Conservation (phyloP, 768 basidiomycete species). For the Kwoniella shandongensis region DNA sequence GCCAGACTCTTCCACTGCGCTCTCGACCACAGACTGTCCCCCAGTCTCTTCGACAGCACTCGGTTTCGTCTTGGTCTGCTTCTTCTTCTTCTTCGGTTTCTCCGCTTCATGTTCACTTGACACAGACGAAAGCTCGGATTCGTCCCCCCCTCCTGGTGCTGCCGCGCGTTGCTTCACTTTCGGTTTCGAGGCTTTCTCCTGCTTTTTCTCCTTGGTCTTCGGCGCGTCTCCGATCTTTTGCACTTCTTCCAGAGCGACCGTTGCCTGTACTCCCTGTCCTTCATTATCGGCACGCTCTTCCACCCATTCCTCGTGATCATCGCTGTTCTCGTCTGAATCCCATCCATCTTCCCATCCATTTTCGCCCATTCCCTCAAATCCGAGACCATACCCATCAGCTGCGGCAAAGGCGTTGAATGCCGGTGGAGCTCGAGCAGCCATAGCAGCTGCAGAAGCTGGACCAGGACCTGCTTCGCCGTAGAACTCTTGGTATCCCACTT, state of each 20-base stretch:
- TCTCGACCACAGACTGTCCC: conserved; percentile 11
- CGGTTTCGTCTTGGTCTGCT: conserved; percentile 2
- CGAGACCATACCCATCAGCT: conserved; percentile 38
- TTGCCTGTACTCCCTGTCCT: too few species aligned
- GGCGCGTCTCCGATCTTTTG: neutral
- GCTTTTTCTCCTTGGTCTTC: too few species aligned
- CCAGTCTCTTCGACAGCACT: neutral
- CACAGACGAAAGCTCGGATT: conserved; percentile 18
- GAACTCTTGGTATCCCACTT: conserved; percentile 43
- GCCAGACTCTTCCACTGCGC: conserved; percentile 4
- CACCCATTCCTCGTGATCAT: conserved; percentile 7
- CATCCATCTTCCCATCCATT: conserved; percentile 16
- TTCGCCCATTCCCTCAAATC: conserved; percentile 26
- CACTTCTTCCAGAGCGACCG: conserved; percentile 9
- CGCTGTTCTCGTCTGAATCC: conserved; percentile 25
- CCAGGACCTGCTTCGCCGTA: conserved; percentile 43
- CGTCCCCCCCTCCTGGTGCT: conserved; percentile 4
- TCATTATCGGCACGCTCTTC: conserved; percentile 10
- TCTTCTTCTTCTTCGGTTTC: conserved; percentile 18
- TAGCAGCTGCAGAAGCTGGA: conserved; percentile 30
- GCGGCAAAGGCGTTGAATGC: conserved; percentile 45
- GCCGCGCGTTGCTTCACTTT: neutral
- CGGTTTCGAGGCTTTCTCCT: neutral
- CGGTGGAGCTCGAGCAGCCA: conserved; percentile 34
- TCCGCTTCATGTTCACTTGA: conserved; percentile 23